phyloP scores from a whole-genome alignment of 176 grass and related monocot genomes.

The Aegilops sharonensis region DNA sequence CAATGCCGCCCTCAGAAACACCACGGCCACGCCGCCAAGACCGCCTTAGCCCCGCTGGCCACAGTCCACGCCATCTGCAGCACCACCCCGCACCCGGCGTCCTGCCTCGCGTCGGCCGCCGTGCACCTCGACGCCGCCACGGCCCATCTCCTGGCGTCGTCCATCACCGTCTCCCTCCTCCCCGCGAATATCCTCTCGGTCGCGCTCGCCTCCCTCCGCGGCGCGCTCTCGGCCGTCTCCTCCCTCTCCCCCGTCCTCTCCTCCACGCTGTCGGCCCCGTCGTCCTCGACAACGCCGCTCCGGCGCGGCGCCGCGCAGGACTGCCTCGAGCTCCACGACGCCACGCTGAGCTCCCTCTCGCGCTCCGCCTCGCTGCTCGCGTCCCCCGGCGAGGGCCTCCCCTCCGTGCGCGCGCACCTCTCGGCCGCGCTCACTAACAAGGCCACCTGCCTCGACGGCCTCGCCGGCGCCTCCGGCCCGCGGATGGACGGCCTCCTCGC shows the following conservation, averaged over 20 bases:
- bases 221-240: slow-evolving; percentile 35
- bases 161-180: slow-evolving; percentile 35
- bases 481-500: slow-evolving; percentile 26
- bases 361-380: slow-evolving; percentile 31
- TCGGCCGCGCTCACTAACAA: slow-evolving; percentile 66
- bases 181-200: slow-evolving; percentile 42
- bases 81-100: slow-evolving; percentile 47
- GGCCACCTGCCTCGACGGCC: slow-evolving; percentile 63
- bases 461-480: slow-evolving; percentile 34
- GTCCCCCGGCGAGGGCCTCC: slow-evolving; percentile 25
- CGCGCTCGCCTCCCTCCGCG: slow-evolving; percentile 41
- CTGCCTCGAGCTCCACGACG: slow-evolving; percentile 59
- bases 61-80: slow-evolving; percentile 35
- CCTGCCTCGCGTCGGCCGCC: slow-evolving; percentile 48
- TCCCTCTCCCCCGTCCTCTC: slow-evolving; percentile 45
- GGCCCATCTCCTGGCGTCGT: neutral
- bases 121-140: slow-evolving; percentile 1
- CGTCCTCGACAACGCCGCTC: slow-evolving; percentile 7
- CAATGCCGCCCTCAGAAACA: slow-evolving; percentile 30
- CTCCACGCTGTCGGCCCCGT: slow-evolving; percentile 20
- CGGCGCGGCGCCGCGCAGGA: slow-evolving; percentile 56
- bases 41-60: neutral
- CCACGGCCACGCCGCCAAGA: neutral
- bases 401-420: slow-evolving; percentile 50
- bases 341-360: slow-evolving; percentile 40